Percentiles rank a stretch among this genome's conserved stretches.
Evolutionary conservation across 2,329 filamentous ascomycete species (phyloP).

Genomic region (Nothophoma quercina): DNA sequence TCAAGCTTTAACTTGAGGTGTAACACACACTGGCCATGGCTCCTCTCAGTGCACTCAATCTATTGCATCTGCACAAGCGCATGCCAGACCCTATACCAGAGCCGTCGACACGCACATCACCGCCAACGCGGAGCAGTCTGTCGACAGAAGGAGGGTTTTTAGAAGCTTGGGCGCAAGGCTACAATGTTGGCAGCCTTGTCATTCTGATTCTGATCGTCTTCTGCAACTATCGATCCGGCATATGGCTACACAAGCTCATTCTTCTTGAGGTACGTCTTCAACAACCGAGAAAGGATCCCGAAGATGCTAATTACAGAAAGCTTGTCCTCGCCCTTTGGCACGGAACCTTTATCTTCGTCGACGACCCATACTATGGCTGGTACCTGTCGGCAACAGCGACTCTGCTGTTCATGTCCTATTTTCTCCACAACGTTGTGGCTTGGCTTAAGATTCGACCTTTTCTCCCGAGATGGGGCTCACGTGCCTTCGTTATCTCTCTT

Average conservation of each 20-base stretch:
- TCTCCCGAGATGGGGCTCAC: constrained; percentile 44
- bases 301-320: constrained; percentile 24
- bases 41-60: constrained; percentile 21
- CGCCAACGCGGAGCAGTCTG: constrained; percentile 38
- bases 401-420: constrained; percentile 47
- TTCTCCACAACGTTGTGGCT: constrained; percentile 46
- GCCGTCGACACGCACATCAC: constrained; percentile 34
- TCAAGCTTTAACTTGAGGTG: constrained; percentile 1
- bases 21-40: constrained; percentile 30
- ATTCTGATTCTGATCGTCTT: constrained; percentile 48
- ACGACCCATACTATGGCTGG: constrained; percentile 45
- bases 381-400: constrained; percentile 45
- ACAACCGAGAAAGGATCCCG: not conserved
- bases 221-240: constrained; percentile 46
- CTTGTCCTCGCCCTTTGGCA: constrained; percentile 48
- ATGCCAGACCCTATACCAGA: constrained; percentile 24
- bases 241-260: constrained; percentile 46
- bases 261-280: constrained; percentile 38
- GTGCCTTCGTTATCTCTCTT: constrained; percentile 42
- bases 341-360: constrained; percentile 45
- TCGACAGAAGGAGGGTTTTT: constrained; percentile 39
- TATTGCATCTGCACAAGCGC: constrained; percentile 28
- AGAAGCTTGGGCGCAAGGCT: constrained; percentile 49
- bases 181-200: constrained; percentile 45
- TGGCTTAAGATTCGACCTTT: constrained; percentile 48